A percentile compares a stretch with the other conserved stretches of the same genome.
Conservation (phyloP, 192 early-diverging fungal species). For the Entomortierella beljakovae region DNA sequence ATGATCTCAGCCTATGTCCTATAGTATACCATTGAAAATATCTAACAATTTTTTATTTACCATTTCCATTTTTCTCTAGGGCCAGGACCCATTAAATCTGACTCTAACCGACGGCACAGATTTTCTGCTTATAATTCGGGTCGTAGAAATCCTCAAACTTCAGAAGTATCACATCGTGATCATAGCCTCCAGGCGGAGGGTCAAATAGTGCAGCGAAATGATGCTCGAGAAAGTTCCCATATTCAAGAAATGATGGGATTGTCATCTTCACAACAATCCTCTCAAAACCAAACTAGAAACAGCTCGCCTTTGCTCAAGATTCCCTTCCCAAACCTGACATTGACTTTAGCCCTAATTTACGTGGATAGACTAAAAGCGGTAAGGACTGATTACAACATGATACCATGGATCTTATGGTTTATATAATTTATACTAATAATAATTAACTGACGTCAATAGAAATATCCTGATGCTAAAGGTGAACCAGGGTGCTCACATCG, state of each 20-base stretch:
- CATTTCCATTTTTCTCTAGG: not conserved
- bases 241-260: no score
- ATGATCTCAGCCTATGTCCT: no score
- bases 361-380: conserved; percentile 49
- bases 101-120: conserved; percentile 20
- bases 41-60: not conserved
- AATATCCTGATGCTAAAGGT: conserved; percentile 56
- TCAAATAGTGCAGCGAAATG: not conserved
- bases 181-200: not conserved
- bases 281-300: conserved; percentile 1
- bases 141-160: not conserved
- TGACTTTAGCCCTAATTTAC: conserved; percentile 46
- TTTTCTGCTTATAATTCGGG: conserved; percentile 33
- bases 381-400: no score
- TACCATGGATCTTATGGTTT: not conserved
- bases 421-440: no score
- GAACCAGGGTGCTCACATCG: conserved; percentile 61
- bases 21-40: no score
- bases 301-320: conserved; percentile 20
- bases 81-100: conserved; percentile 22
- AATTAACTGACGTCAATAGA: no score
- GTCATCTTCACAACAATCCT: not conserved
- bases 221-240: not conserved
- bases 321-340: conserved; percentile 39
- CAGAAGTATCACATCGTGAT: conserved; percentile 1